phyloP scores from a whole-genome alignment of 768 basidiomycete species.

The Lactifluus rugatus region DNA sequence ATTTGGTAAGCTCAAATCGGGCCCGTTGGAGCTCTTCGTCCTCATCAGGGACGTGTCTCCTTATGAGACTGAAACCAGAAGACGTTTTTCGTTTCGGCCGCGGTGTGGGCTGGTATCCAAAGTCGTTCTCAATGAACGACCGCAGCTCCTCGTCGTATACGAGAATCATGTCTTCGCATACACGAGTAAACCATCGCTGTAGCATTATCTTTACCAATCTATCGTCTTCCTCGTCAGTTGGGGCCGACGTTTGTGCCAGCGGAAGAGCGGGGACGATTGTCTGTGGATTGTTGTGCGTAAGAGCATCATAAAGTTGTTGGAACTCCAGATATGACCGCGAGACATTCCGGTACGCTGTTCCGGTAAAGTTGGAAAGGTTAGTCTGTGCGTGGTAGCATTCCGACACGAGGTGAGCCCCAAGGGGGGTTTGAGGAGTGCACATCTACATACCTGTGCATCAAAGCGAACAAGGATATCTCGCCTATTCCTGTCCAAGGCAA shows the following conservation, averaged over 20 bases:
- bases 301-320: constrained; percentile 84
- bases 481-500: constrained; percentile 87
- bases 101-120: constrained; percentile 86
- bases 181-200: constrained; percentile 87
- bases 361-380: constrained; percentile 85
- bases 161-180: constrained; percentile 87
- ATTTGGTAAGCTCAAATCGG: constrained; percentile 81
- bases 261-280: constrained; percentile 95
- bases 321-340: constrained; percentile 94
- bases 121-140: constrained; percentile 94
- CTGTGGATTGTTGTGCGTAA: constrained; percentile 86
- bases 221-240: constrained; percentile 97
- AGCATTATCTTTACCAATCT: constrained; percentile 89
- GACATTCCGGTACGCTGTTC: constrained; percentile 84
- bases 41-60: constrained; percentile 81
- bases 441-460: constrained; percentile 74
- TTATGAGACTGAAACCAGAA: constrained; percentile 67
- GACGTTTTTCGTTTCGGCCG: constrained; percentile 61
- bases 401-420: background rate
- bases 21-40: constrained; percentile 89
- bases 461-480: constrained; percentile 90
- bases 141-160: constrained; percentile 87
- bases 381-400: constrained; percentile 42
- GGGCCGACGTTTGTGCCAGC: constrained; percentile 91
- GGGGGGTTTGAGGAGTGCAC: background rate